A percentile compares a stretch with the other conserved stretches of the same genome.
Evolutionary conservation across 2,329 filamentous ascomycete species (phyloP).

Genomic region (Calcarisporium arbuscula): DNA sequence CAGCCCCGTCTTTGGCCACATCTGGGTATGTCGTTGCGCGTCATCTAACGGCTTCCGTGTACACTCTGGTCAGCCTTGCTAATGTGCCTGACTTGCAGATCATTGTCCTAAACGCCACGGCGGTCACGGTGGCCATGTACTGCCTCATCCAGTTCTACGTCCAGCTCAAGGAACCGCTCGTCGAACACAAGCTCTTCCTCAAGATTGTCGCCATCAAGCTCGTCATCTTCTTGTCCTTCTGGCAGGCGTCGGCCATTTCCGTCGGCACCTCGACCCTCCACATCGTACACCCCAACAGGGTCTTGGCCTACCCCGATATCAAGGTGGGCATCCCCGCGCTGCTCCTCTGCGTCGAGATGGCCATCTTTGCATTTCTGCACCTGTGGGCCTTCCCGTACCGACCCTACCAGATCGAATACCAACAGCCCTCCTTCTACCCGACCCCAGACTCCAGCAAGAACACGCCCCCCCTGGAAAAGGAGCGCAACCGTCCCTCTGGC

Average conservation of each 20-base stretch:
- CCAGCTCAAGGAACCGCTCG: conserved; percentile 63
- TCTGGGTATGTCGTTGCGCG: conserved; percentile 57
- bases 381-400: conserved; percentile 76
- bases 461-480: conserved; percentile 35
- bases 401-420: conserved; percentile 49
- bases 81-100: conserved; percentile 36
- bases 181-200: conserved; percentile 64
- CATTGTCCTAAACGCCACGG: conserved; percentile 61
- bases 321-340: conserved; percentile 75
- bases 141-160: conserved; percentile 83
- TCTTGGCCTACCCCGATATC: conserved; percentile 66
- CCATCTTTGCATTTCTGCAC: conserved; percentile 70
- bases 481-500: conserved; percentile 48
- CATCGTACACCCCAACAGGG: conserved; percentile 53
- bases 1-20: conserved; percentile 71
- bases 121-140: conserved; percentile 81
- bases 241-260: conserved; percentile 59
- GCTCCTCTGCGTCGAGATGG: conserved; percentile 79
- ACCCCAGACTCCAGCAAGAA: conserved; percentile 33
- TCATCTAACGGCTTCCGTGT: conserved; percentile 4
- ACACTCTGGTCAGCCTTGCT: conserved; percentile 3
- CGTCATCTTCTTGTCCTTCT: conserved; percentile 87
- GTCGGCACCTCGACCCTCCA: conserved; percentile 51
- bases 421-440: conserved; percentile 42
- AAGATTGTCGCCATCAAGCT: conserved; percentile 85